Evolutionary conservation across 805 yeast genomes (phyloP), one percentile per base, ranked within the genome.

Genomic region (Nakazawaea pomicola): DNA sequence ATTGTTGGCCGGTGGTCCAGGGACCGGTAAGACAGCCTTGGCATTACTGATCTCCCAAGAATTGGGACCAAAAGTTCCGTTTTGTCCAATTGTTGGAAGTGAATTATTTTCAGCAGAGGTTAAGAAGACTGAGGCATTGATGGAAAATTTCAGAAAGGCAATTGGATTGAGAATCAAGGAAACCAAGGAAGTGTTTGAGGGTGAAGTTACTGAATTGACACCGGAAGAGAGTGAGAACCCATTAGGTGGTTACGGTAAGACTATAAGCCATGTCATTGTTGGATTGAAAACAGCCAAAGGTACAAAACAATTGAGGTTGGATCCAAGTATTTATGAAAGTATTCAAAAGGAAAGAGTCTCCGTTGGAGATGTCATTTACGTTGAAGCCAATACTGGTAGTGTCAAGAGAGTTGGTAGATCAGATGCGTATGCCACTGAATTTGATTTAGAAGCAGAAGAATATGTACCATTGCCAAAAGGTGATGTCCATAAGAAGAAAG

Each of bases 381-480:
- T 93, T 50, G 99, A 93, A 66, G 86, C 97, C 45, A 91, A 95
- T 57, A 91, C 97, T 12, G 99, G 99, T 31, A 88, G 96, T 17
- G 96, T 93, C 30, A 91, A 91, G 57, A 75, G 98, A 56, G 95
- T 93, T 19, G 99, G 99, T 40, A 78, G 99, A 61, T 85, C 95
- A n/a, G 98, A 93, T 62, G 96, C 97, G 0, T 89, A 89, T 56
- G 97, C 99, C 18, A 89, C 99, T 8, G 99, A 93, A 66, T 93
- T 90, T 54, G 99, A 93, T 64, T 76, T 95, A 46, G 98, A 93
- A 72, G 96, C 98, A 20, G 97, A 95, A 65, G 98, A 93, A 65
- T 93, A 93, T 62, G 98, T 93, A 17, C 96, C 99, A 32, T 74
- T 95, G 54, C 99, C 99, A 46, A 95, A 93, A 67, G 99, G 99